These are phyloP conservation scores for Colletotrichum viniferum DNA, from an alignment of 2,329 filamentous ascomycete species.

Conservation along the genomic window DNA sequence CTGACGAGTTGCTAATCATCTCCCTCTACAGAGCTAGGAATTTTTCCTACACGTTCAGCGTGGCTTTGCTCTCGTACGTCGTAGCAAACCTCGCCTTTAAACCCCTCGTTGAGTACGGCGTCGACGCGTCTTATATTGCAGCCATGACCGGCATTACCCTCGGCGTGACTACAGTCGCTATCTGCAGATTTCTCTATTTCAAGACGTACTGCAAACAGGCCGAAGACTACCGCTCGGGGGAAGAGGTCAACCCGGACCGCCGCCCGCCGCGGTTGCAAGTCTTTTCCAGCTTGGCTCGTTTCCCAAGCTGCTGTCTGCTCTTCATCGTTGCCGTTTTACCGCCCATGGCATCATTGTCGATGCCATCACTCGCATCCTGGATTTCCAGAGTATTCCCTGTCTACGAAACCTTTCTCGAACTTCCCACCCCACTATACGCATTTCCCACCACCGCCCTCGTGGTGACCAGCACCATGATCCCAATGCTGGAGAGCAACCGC, in stretches of 20 bases:
- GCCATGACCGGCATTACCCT: neutral
- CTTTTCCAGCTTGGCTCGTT: neutral
- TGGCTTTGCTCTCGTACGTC: neutral
- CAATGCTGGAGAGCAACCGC: neutral
- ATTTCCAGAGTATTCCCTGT: neutral
- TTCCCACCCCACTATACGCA: neutral
- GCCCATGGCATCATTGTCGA: neutral
- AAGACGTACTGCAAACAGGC: neutral
- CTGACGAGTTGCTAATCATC: neutral
- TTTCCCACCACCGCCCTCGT: neutral
- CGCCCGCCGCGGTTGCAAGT: neutral
- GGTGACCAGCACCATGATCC: neutral
- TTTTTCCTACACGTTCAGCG: neutral
- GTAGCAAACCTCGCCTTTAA: neutral
- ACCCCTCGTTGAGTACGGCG: neutral
- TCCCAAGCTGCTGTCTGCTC: neutral
- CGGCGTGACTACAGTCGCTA: neutral
- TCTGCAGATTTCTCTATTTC: accelerated
- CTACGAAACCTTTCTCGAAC: neutral
- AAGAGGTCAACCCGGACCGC: neutral
- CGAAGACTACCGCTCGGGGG: neutral
- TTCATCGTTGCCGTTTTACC: neutral
- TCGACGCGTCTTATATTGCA: neutral
- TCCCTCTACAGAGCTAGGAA: neutral
- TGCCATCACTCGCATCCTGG: neutral